Evolutionary conservation across 306 rosid genomes (phyloP), one percentile per base, ranked within the genome.

Genomic region (Quercus engelmannii): DNA sequence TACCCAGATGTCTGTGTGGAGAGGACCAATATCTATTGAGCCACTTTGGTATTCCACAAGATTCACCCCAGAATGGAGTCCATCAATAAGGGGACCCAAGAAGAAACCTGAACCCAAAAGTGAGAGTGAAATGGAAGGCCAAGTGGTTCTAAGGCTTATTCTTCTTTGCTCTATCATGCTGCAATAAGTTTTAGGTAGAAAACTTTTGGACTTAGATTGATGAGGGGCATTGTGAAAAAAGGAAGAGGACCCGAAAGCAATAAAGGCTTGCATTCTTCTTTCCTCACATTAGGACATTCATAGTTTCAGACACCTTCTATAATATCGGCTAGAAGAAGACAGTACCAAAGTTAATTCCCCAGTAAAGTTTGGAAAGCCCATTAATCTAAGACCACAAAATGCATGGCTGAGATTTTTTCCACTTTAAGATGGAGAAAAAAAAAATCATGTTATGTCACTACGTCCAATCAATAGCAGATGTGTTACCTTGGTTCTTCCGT

Each of bases 21-120:
- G 92, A 49, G 89, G 89, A 74, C 90, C 93, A 11, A 91, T 55
- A 62, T 82, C 19, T 69, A 85, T 83, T 23, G 95, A 86, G 0
- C 92, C 92, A 1, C 79, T 85, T 38, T 85, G 74, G 77, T 94
- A 94, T 1, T 81, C 93, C 4, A 92, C 89, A 23, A 92, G 97
- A 75, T 88, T 82, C 19, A 94, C 97, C 73, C 93, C 79, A 1
- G 99, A 94, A 81, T 94, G 97, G 73, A 92, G 88, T 18, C 97
- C 97, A 74, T 92, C 98, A 23, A 94, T 76, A 69, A 94, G 85
- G 61, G 97, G 92, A 64, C 99, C 99, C 2, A 91, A 8, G 26
- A 84, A 33, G 87, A 90, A 88, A 41, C 97, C 97, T 0, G 92
- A 55, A 35, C 91, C 89, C 58, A 92, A 94, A 43, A 92, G 92